phyloP scores from a whole-genome alignment of 352 stramenopile species.

The Phytophthora fragariaefolia region DNA sequence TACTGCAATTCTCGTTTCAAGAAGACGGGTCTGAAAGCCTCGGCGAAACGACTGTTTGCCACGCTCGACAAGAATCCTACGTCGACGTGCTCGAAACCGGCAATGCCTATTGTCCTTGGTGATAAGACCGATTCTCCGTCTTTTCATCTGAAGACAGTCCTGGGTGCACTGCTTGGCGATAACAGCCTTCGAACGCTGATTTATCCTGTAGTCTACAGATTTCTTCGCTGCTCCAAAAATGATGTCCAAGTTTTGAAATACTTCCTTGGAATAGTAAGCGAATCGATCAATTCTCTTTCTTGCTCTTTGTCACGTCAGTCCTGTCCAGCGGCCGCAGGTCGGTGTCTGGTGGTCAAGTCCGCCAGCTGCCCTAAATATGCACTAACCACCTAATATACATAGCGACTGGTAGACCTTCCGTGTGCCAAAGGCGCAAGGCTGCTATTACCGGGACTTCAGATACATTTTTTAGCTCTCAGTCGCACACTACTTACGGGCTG shows the following conservation, averaged over 20 bases:
- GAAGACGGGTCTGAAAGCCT: neutral
- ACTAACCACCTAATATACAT: too few species aligned
- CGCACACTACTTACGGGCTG: too few species aligned
- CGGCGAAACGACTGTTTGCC: neutral
- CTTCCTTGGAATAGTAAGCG: too few species aligned
- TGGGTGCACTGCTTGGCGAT: neutral
- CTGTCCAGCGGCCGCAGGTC: too few species aligned
- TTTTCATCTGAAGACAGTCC: neutral
- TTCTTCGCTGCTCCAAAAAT: neutral
- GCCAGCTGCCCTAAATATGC: too few species aligned
- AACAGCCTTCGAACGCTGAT: neutral
- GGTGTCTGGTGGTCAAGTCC: too few species aligned
- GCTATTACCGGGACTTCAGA: too few species aligned
- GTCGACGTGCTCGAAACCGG: neutral
- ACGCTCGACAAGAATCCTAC: constrained; percentile 1
- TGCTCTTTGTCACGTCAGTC: too few species aligned
- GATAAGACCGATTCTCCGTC: neutral
- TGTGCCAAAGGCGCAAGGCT: too few species aligned
- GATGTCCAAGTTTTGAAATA: neutral
- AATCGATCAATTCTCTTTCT: too few species aligned
- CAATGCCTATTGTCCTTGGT: neutral
- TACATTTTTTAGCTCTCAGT: too few species aligned
- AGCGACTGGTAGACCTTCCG: too few species aligned
- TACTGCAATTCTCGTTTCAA: constrained; percentile 1
- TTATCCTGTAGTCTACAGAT: neutral